Conservation (phyloP, 176 grass and related monocot species). For the Otatea glauca region DNA sequence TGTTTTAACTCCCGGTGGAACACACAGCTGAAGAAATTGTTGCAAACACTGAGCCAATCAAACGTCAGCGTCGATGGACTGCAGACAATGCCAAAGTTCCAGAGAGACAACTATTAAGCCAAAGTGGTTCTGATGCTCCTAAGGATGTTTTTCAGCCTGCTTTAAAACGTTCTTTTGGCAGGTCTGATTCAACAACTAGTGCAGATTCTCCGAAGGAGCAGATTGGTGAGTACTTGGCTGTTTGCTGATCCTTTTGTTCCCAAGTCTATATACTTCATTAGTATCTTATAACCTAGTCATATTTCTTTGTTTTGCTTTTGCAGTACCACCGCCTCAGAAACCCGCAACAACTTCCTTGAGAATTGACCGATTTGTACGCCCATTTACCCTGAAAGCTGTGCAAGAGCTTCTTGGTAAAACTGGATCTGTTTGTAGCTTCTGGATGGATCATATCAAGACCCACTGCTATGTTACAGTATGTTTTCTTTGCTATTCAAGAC, state of each 20-base stretch:
- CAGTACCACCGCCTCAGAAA: conserved; percentile 81
- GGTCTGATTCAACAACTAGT: conserved; percentile 75
- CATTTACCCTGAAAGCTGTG: conserved; percentile 96
- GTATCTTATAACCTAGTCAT: conserved; percentile 20
- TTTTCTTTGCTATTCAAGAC: conserved; percentile 25
- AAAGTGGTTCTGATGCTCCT: conserved; percentile 57
- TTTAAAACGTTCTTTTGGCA: conserved; percentile 64
- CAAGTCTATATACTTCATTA: neutral
- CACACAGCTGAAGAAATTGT: conserved; percentile 61
- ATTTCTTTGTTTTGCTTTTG: conserved; percentile 33
- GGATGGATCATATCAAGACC: conserved; percentile 99
- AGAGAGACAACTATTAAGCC: conserved; percentile 53
- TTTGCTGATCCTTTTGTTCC: neutral
- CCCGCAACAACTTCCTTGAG: conserved; percentile 81
- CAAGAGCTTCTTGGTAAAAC: conserved; percentile 96
- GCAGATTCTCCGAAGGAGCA: conserved; percentile 76
- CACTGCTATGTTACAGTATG: conserved; percentile 99
- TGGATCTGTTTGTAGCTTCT: conserved; percentile 84
- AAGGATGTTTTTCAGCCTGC: conserved; percentile 64
- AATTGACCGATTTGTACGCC: conserved; percentile 91
- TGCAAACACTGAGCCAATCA: conserved; percentile 65
- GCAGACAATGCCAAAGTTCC: conserved; percentile 64
- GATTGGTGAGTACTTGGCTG: conserved; percentile 55
- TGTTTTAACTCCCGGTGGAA: conserved; percentile 36
- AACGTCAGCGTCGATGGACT: conserved; percentile 87